Conservation (phyloP, 805 yeast genomes). For the Vanderwaltozyma yarrowii region DNA sequence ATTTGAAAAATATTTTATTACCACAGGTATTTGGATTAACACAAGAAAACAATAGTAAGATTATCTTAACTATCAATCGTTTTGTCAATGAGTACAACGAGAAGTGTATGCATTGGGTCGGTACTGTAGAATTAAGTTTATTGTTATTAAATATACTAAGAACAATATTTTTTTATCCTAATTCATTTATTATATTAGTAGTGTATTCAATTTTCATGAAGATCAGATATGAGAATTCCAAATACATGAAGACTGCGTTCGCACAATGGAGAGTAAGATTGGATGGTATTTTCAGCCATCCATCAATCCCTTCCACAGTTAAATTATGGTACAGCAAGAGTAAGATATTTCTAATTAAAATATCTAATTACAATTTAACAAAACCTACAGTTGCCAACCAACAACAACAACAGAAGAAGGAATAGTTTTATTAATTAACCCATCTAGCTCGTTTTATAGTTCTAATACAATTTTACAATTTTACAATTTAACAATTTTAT, state of each 20-base stretch:
- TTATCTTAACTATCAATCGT: conserved; percentile 25
- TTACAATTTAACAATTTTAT: too few relatives aligned
- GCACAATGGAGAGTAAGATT: conserved; percentile 58
- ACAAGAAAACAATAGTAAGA: conserved; percentile 26
- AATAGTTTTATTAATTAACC: too few relatives aligned
- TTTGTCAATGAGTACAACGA: conserved; percentile 50
- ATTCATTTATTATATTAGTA: conserved; percentile 50
- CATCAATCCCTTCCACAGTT: conserved; percentile 41
- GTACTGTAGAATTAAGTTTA: conserved; percentile 43
- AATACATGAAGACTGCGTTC: conserved; percentile 58
- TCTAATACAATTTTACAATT: too few relatives aligned
- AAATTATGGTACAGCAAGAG: conserved; percentile 34
- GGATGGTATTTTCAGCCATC: conserved; percentile 46
- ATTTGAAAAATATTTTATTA: conserved; percentile 51
- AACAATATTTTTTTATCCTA: conserved; percentile 47
- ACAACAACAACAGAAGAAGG: too few relatives aligned
- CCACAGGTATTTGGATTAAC: conserved; percentile 39
- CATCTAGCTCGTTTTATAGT: too few relatives aligned
- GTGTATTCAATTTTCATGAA: conserved; percentile 57
- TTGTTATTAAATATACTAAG: conserved; percentile 38
- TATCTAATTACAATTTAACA: conserved; percentile 1
- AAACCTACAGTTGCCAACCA: background rate
- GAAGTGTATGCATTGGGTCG: conserved; percentile 46
- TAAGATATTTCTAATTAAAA: conserved; percentile 26
- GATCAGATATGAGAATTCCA: conserved; percentile 65